Conservation (phyloP, 163 green algal genomes). For the Dunaliella salina region DNA sequence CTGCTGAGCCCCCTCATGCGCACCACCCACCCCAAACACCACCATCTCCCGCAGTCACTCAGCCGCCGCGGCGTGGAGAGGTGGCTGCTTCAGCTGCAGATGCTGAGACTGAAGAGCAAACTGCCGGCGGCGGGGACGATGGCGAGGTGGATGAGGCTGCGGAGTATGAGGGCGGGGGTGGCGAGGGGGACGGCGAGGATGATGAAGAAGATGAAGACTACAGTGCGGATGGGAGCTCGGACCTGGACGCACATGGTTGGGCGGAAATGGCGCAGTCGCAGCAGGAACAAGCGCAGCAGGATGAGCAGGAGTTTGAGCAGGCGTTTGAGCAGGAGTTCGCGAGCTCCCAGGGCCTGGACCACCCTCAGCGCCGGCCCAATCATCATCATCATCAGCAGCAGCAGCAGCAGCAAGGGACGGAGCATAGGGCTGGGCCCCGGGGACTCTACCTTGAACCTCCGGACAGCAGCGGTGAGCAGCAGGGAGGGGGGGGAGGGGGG, state of each 20-base stretch:
- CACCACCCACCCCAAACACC: background rate
- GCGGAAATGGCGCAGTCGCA: background rate
- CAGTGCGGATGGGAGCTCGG: background rate
- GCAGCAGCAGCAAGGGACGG: background rate
- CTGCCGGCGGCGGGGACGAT: background rate
- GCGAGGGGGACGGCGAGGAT: background rate
- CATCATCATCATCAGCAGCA: background rate
- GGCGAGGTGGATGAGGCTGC: background rate
- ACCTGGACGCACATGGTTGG: background rate
- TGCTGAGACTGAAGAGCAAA: background rate
- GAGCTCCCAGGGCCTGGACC: background rate
- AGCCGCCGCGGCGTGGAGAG: background rate
- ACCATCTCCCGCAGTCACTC: background rate
- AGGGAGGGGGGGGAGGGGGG: background rate
- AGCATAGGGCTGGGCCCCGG: too few species aligned
- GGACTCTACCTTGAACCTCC: too few species aligned
- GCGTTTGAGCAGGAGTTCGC: background rate
- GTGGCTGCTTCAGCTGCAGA: background rate
- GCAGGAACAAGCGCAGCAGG: background rate
- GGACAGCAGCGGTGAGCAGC: background rate
- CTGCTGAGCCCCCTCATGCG: too few species aligned
- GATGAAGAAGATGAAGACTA: background rate
- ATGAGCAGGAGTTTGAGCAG: constrained; percentile 1
- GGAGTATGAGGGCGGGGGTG: background rate
- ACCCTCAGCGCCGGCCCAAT: background rate